Evolutionary conservation across 1,139 yeast species (phyloP).

Genomic region (Diutina pseudorugosa): DNA sequence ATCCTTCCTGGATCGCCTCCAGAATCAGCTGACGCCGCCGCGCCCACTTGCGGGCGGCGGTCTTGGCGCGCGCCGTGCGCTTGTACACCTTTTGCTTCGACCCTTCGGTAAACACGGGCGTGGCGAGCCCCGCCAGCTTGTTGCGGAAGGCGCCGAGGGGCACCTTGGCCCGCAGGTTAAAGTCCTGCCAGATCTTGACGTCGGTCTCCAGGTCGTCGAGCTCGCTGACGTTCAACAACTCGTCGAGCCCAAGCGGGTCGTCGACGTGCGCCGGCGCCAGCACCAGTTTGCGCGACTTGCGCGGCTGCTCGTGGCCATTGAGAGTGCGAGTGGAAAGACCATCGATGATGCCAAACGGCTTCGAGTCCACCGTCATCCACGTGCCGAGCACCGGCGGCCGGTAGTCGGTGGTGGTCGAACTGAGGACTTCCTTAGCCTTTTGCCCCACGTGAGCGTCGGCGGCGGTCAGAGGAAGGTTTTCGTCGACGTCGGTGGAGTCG

Average conservation of each 20-base stretch:
- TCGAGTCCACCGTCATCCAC: slow-evolving; percentile 69
- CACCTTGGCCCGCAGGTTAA: slow-evolving; percentile 40
- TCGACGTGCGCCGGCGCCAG: slow-evolving; percentile 16
- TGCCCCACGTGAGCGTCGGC: slow-evolving; percentile 48
- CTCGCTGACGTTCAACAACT: slow-evolving; percentile 77
- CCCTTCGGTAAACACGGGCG: slow-evolving; percentile 8
- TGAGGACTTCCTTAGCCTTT: slow-evolving; percentile 78
- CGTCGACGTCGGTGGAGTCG: slow-evolving; percentile 89
- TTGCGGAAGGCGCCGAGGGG: slow-evolving; percentile 87
- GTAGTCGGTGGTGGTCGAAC: slow-evolving; percentile 73
- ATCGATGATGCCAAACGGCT: slow-evolving; percentile 89
- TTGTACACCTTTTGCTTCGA: slow-evolving; percentile 8
- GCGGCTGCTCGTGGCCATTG: slow-evolving; percentile 7
- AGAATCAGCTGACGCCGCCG: slow-evolving; percentile 50
- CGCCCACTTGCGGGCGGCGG: slow-evolving; percentile 14
- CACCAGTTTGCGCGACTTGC: background rate
- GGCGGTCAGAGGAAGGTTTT: slow-evolving; percentile 55
- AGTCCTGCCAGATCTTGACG: slow-evolving; percentile 39
- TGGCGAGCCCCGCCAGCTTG: slow-evolving; percentile 33
- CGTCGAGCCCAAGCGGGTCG: slow-evolving; percentile 67
- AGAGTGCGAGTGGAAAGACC: slow-evolving; percentile 82
- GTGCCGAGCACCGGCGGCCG: slow-evolving; percentile 89
- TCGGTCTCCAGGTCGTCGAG: slow-evolving; percentile 62
- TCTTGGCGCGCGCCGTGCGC: background rate
- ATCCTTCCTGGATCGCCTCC: slow-evolving; percentile 67